Evolutionary conservation across 2,329 filamentous ascomycete genomes (phyloP).

Genomic region (Fusarium cicatricum): DNA sequence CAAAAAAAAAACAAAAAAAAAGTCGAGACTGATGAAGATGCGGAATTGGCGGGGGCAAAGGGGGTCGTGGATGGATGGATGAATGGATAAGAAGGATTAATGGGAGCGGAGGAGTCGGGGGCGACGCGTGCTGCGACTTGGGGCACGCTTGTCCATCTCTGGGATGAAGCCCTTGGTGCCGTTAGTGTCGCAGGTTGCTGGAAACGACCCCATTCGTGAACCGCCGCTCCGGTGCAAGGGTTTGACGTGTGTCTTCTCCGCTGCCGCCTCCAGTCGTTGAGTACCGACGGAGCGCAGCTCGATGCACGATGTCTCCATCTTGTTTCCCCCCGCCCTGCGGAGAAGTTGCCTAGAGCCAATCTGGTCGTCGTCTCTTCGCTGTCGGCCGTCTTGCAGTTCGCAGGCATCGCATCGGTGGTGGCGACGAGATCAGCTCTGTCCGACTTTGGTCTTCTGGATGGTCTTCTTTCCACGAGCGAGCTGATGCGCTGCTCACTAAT

Average conservation of each 20-base stretch:
- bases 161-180: conserved; percentile 29
- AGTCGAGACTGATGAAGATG: conserved; percentile 21
- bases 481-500: conserved; percentile 27
- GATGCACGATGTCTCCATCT: conserved; percentile 41
- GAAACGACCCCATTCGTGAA: conserved; percentile 43
- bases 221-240: conserved; percentile 35
- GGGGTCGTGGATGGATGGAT: conserved; percentile 11
- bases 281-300: conserved; percentile 30
- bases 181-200: conserved; percentile 32
- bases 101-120: conserved; percentile 30
- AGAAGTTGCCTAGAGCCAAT: conserved; percentile 38
- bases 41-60: conserved; percentile 20
- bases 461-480: conserved; percentile 13
- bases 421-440: conserved; percentile 12
- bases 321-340: conserved; percentile 38
- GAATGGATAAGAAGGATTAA: conserved; percentile 5
- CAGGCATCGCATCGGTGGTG: conserved; percentile 17
- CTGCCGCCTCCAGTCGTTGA: conserved; percentile 29
- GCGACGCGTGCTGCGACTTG: conserved; percentile 23
- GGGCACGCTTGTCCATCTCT: conserved; percentile 36
- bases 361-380: conserved; percentile 27
- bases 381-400: conserved; percentile 11
- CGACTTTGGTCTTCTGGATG: conserved; percentile 3
- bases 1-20: too few species aligned
- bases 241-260: conserved; percentile 34